phyloP scores from a whole-genome alignment of 768 basidiomycete species.

The Asterophora parasitica region DNA sequence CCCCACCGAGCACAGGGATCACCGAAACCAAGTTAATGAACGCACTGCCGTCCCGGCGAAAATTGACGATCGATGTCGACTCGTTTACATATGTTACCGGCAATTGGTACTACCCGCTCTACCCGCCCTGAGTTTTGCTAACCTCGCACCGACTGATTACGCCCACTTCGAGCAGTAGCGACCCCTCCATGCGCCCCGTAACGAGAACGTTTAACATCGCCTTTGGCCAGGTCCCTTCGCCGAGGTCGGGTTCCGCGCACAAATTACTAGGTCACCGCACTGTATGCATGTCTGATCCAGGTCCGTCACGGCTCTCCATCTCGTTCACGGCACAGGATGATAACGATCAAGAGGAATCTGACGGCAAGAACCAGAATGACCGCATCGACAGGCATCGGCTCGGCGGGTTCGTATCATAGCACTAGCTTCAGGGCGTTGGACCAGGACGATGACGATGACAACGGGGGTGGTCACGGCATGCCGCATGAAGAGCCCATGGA shows the following conservation, averaged over 20 bases:
- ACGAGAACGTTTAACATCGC: slow-evolving; percentile 51
- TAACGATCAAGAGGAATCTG: slow-evolving; percentile 8
- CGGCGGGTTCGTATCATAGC: slow-evolving; percentile 24
- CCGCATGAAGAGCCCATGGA: slow-evolving; percentile 31
- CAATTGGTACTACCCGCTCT: no score
- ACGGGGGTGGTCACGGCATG: slow-evolving; percentile 21
- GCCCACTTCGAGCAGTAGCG: slow-evolving; percentile 33
- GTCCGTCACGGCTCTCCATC: slow-evolving; percentile 36
- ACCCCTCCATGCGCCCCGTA: slow-evolving; percentile 41
- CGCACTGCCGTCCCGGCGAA: slow-evolving; percentile 73
- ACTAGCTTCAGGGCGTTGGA: slow-evolving; percentile 46
- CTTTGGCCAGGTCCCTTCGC: slow-evolving; percentile 62
- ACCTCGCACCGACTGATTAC: slow-evolving; percentile 35
- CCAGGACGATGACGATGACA: slow-evolving; percentile 43
- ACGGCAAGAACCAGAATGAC: slow-evolving; percentile 18
- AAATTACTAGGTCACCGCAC: slow-evolving; percentile 20
- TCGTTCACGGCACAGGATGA: slow-evolving; percentile 29
- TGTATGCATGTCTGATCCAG: slow-evolving; percentile 33
- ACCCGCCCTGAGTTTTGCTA: slow-evolving; percentile 22
- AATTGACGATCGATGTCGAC: slow-evolving; percentile 68
- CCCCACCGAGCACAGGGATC: slow-evolving; percentile 76
- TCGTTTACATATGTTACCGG: no score
- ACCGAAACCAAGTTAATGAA: slow-evolving; percentile 93
- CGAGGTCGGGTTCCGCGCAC: slow-evolving; percentile 32
- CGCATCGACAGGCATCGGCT: slow-evolving; percentile 15